phyloP scores from a whole-genome alignment of 768 basidiomycete species.

The Leccinellum rugosiceps region DNA sequence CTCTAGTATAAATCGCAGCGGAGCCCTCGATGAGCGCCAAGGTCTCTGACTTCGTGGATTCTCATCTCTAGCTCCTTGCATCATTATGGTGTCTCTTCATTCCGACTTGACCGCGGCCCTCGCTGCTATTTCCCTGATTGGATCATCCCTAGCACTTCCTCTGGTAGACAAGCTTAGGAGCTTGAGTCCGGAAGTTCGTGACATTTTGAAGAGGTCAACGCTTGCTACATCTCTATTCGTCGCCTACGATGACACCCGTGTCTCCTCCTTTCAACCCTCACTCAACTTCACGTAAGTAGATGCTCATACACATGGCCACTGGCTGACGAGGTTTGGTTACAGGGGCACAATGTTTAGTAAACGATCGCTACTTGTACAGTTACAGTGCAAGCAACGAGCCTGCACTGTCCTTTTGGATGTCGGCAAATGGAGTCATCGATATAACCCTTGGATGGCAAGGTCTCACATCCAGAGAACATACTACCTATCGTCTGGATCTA shows the following conservation, averaged over 20 bases:
- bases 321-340: not conserved
- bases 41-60: not conserved
- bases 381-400: not conserved
- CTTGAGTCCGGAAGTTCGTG: constrained; percentile 18
- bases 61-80: not conserved
- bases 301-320: not conserved
- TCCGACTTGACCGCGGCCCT: not conserved
- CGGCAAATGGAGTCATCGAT: constrained; percentile 37
- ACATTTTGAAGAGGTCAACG: constrained; percentile 9
- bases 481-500: constrained; percentile 44
- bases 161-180: constrained; percentile 14
- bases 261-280: constrained; percentile 41
- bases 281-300: constrained; percentile 38
- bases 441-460: constrained; percentile 43
- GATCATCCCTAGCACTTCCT: constrained; percentile 8
- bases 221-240: constrained; percentile 49
- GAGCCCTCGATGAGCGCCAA: not conserved
- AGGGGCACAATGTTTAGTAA: constrained; percentile 37
- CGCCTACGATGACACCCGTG: constrained; percentile 39
- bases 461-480: constrained; percentile 35
- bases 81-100: constrained; percentile 9
- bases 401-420: constrained; percentile 40
- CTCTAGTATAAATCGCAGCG: constrained; percentile 3
- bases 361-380: not conserved
- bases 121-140: constrained; percentile 3